Conservation (phyloP, 108 stramenopile species). For the Nitzschia sp. region DNA sequence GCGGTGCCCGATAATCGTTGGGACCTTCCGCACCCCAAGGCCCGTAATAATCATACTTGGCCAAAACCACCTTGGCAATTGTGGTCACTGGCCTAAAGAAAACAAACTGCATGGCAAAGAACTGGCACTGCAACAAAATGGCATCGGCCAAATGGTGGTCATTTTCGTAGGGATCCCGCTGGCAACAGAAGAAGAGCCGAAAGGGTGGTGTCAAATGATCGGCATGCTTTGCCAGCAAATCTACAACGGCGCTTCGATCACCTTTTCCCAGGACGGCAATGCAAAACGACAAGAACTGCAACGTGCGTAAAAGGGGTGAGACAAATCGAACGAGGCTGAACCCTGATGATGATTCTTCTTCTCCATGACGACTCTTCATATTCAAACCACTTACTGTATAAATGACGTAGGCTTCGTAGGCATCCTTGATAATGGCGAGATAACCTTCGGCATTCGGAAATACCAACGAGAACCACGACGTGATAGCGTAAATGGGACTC, state of each 20-base stretch:
- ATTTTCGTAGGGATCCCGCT: slow-evolving; percentile 45
- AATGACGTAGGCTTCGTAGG: slow-evolving; percentile 91
- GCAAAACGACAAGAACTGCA: slow-evolving; percentile 81
- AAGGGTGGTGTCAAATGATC: slow-evolving; percentile 72
- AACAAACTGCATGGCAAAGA: slow-evolving; percentile 92
- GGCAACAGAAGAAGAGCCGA: slow-evolving; percentile 46
- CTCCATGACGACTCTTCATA: too few species aligned
- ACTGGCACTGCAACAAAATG: slow-evolving; percentile 85
- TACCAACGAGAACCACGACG: slow-evolving; percentile 86
- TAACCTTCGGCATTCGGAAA: slow-evolving; percentile 75
- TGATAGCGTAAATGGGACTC: slow-evolving; percentile 82
- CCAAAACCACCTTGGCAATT: slow-evolving; percentile 59
- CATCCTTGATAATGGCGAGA: slow-evolving; percentile 87
- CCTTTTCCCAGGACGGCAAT: slow-evolving; percentile 89
- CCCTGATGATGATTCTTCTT: too few species aligned
- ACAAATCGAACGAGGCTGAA: background rate
- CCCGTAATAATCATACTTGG: slow-evolving; percentile 73
- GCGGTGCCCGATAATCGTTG: slow-evolving; percentile 73
- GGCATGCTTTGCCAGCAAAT: slow-evolving; percentile 57
- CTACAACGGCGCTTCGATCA: slow-evolving; percentile 72
- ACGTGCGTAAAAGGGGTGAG: background rate
- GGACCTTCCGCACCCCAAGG: slow-evolving; percentile 39
- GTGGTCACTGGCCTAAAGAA: slow-evolving; percentile 81
- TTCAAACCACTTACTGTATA: slow-evolving; percentile 42
- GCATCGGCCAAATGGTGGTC: slow-evolving; percentile 72